These are phyloP conservation scores for Fomitopsis betulina DNA, from an alignment of 1,284 basidiomycete species.

Conservation along the genomic window DNA sequence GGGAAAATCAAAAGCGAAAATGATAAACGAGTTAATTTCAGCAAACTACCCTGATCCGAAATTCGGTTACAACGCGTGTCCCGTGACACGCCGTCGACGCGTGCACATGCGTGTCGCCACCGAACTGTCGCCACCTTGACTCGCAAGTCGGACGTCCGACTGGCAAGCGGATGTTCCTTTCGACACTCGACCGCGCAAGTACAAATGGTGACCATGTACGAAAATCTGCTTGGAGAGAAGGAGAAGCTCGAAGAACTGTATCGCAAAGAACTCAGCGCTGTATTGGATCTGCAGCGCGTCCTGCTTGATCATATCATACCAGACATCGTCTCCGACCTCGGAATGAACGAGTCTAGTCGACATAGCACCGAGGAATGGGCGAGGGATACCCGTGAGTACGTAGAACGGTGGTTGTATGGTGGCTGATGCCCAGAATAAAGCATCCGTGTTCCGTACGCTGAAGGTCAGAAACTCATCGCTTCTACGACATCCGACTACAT, in stretches of 20 bases:
- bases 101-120: too few species aligned
- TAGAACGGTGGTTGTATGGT: constrained; percentile 25
- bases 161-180: neutral
- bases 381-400: constrained; percentile 42
- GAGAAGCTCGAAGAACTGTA: neutral
- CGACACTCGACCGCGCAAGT: neutral
- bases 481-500: neutral
- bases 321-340: neutral
- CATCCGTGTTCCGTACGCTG: constrained; percentile 59
- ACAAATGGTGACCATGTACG: neutral
- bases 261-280: neutral
- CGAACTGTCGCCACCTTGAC: neutral
- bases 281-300: neutral
- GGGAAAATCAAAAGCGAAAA: too few species aligned
- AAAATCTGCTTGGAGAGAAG: neutral
- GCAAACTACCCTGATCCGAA: too few species aligned
- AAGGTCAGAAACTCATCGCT: constrained; percentile 40
- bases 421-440: constrained; percentile 40
- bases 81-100: neutral
- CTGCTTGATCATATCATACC: neutral
- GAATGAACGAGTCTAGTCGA: neutral
- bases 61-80: neutral
- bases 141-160: neutral
- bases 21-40: too few species aligned
- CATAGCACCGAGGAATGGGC: constrained; percentile 14